A percentile compares a stretch with the other conserved stretches of the same genome.
Evolutionary conservation across 306 rosid species (phyloP).

Genomic region (Prunus campanulata): DNA sequence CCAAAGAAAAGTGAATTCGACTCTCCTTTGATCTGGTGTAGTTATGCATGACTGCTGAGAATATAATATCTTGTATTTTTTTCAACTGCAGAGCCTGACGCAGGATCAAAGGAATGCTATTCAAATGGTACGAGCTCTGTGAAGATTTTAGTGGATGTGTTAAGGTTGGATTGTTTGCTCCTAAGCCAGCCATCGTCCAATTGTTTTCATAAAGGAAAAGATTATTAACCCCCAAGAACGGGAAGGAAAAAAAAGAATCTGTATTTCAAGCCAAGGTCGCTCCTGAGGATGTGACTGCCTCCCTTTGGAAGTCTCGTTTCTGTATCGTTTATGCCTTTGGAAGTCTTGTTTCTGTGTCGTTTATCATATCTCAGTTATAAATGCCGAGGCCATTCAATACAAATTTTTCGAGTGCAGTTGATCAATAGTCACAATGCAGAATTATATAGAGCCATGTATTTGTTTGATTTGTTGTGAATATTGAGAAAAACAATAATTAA

Average conservation of each 20-base stretch:
- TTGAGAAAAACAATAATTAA: not conserved
- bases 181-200: not conserved
- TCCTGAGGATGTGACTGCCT: not conserved
- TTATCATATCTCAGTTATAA: not conserved
- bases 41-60: not conserved
- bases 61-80: conserved; percentile 2
- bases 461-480: not conserved
- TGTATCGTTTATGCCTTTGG: not conserved
- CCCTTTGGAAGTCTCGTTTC: not conserved
- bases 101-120: conserved; percentile 62
- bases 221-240: not conserved
- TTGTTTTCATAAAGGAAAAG: not conserved
- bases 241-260: not conserved
- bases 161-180: not conserved
- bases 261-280: not conserved
- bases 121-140: conserved; percentile 46
- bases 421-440: conserved; percentile 1
- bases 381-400: not conserved
- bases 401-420: not conserved
- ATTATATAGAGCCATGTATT: not conserved
- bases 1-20: not conserved
- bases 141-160: conserved; percentile 16
- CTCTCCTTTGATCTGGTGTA: not conserved
- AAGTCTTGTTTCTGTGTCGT: not conserved
- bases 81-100: conserved; percentile 63